Evolutionary conservation across 192 early-diverging fungal genomes (phyloP).

Genomic region (Lunasporangiospora selenospora): DNA sequence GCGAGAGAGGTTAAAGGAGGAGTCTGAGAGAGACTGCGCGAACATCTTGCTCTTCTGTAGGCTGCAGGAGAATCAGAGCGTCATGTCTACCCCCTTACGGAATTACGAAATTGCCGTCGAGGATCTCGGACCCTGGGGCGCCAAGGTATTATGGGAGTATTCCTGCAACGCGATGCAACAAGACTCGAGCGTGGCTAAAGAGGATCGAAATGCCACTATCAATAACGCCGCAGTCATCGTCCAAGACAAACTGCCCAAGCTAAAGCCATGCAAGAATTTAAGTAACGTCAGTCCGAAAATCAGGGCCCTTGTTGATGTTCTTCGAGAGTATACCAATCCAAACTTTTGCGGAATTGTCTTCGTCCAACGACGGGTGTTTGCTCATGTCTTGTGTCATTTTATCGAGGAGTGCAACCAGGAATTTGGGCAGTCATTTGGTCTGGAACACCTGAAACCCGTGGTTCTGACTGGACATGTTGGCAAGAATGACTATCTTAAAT

Average conservation of each 20-base stretch:
- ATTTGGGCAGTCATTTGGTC: slow-evolving; percentile 50
- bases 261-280: slow-evolving; percentile 30
- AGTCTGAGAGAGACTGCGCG: slow-evolving; percentile 41
- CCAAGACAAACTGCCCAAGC: slow-evolving; percentile 24
- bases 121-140: slow-evolving; percentile 75
- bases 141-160: slow-evolving; percentile 69
- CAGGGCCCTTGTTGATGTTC: slow-evolving; percentile 49
- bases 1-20: slow-evolving; percentile 35
- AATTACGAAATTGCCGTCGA: too few relatives aligned
- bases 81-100: slow-evolving; percentile 43
- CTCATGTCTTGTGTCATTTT: slow-evolving; percentile 58
- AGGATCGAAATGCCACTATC: slow-evolving; percentile 16
- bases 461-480: slow-evolving; percentile 69
- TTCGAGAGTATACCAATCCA: slow-evolving; percentile 69
- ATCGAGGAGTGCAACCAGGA: slow-evolving; percentile 53
- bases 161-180: slow-evolving; percentile 51
- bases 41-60: slow-evolving; percentile 30
- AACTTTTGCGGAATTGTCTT: slow-evolving; percentile 92
- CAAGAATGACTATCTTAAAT: slow-evolving; percentile 32
- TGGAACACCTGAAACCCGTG: slow-evolving; percentile 49
- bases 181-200: slow-evolving; percentile 25
- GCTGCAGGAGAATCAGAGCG: slow-evolving; percentile 42
- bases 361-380: slow-evolving; percentile 74
- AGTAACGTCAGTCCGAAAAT: slow-evolving; percentile 40
- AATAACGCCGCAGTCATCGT: slow-evolving; percentile 4